phyloP scores from a whole-genome alignment of 2,329 filamentous ascomycete genomes.

The Stagonosporopsis cucurbitacearum region DNA sequence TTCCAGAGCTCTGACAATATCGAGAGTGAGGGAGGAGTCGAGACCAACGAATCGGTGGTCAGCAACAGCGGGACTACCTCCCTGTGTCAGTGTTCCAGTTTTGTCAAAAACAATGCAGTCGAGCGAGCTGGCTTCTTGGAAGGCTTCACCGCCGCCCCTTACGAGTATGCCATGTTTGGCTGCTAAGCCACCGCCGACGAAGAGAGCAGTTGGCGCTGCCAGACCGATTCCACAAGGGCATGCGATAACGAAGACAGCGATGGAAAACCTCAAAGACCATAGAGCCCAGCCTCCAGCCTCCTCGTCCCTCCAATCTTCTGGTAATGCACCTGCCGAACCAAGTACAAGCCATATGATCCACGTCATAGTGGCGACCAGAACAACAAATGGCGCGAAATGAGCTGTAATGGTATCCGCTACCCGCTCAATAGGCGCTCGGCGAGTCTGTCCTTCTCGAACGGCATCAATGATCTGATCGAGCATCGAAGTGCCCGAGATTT shows the following conservation, averaged over 20 bases:
- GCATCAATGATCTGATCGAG: conserved; percentile 79
- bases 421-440: conserved; percentile 76
- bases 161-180: conserved; percentile 81
- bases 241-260: conserved; percentile 85
- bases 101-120: conserved; percentile 88
- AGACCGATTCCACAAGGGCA: conserved; percentile 85
- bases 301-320: conserved; percentile 61
- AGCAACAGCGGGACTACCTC: conserved; percentile 73
- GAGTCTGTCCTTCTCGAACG: conserved; percentile 78
- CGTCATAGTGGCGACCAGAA: conserved; percentile 70
- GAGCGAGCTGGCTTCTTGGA: conserved; percentile 80
- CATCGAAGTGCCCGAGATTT: conserved; percentile 73
- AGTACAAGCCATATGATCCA: conserved; percentile 75
- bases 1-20: conserved; percentile 67
- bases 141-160: conserved; percentile 84
- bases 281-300: conserved; percentile 69
- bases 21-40: conserved; percentile 53
- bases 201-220: conserved; percentile 83
- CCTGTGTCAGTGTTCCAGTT: conserved; percentile 80
- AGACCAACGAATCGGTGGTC: conserved; percentile 53
- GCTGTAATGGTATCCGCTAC: conserved; percentile 75
- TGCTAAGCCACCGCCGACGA: conserved; percentile 80
- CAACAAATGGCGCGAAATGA: conserved; percentile 78
- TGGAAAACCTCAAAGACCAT: conserved; percentile 82
- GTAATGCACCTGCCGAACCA: conserved; percentile 65